Conservation (phyloP, 139 green algal genomes). For the Medakamo hakoo region DNA sequence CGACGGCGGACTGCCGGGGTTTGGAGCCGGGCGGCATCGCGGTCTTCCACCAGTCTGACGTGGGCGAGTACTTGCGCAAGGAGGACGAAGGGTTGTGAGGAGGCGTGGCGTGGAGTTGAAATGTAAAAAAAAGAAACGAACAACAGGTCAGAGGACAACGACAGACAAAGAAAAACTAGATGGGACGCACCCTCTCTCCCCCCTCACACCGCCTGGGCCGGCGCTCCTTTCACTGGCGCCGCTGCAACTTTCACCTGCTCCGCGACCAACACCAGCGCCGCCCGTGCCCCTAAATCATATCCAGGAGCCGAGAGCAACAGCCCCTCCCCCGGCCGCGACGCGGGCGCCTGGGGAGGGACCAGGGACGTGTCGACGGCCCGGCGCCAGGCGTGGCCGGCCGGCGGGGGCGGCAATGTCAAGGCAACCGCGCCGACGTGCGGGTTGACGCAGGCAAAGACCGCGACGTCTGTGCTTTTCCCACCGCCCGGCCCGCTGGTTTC, state of each 20-base stretch:
- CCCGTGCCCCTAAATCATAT: background rate
- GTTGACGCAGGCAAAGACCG: conserved; percentile 15
- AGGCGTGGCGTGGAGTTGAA: background rate
- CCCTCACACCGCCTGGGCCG: background rate
- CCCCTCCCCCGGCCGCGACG: background rate
- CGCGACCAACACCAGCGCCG: background rate
- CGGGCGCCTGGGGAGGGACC: background rate
- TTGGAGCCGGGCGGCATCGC: conserved; percentile 86
- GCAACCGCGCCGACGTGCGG: conserved; percentile 5
- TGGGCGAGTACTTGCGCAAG: conserved; percentile 64
- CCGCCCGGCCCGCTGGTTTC: too few species aligned
- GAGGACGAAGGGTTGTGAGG: conserved; percentile 36
- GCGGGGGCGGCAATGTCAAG: conserved; percentile 2
- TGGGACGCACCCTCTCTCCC: background rate
- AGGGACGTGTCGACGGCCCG: conserved; percentile 7
- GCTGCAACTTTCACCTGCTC: background rate
- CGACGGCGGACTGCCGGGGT: conserved; percentile 74
- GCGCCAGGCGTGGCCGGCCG: conserved; percentile 1
- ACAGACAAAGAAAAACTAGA: too few species aligned
- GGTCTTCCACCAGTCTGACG: conserved; percentile 84
- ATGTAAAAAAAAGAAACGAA: background rate
- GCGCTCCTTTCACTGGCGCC: too few species aligned
- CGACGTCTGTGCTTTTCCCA: background rate
- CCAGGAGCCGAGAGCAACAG: background rate
- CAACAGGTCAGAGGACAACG: background rate